phyloP scores from a whole-genome alignment of 768 basidiomycete genomes.

The Termitomyces eurrhizus region DNA sequence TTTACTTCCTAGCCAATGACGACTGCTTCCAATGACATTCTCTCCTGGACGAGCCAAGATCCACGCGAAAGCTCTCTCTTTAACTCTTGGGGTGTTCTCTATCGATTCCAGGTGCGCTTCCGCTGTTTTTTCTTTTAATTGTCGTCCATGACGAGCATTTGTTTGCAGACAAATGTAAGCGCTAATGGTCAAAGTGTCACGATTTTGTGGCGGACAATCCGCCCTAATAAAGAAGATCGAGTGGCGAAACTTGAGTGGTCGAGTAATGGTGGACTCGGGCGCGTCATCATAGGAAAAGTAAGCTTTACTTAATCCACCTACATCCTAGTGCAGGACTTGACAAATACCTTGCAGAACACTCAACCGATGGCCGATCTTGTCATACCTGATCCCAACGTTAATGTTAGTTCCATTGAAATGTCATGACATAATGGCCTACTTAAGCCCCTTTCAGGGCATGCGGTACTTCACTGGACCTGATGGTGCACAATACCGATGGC shows the following conservation, averaged over 20 bases:
- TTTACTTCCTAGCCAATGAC: slow-evolving; percentile 36
- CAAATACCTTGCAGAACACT: slow-evolving; percentile 49
- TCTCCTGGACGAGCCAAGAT: slow-evolving; percentile 87
- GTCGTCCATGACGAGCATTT: slow-evolving; percentile 22
- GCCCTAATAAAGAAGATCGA: slow-evolving; percentile 82
- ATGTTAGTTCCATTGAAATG: slow-evolving; percentile 38
- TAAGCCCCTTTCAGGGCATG: slow-evolving; percentile 38
- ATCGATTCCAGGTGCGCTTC: slow-evolving; percentile 68
- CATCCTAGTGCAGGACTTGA: slow-evolving; percentile 19
- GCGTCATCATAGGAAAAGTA: slow-evolving; percentile 84
- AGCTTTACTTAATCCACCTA: slow-evolving; percentile 13
- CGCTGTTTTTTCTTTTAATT: slow-evolving; percentile 12
- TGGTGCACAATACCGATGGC: slow-evolving; percentile 77
- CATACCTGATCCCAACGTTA: slow-evolving; percentile 58
- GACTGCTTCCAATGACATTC: slow-evolving; percentile 58
- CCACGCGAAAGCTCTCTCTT: slow-evolving; percentile 81
- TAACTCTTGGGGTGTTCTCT: slow-evolving; percentile 76
- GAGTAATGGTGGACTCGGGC: slow-evolving; percentile 76
- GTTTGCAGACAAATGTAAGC: slow-evolving; percentile 57
- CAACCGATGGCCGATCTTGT: slow-evolving; percentile 83
- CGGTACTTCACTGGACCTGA: slow-evolving; percentile 82
- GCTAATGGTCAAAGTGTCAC: slow-evolving; percentile 68
- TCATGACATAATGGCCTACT: slow-evolving; percentile 10
- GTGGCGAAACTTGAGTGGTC: slow-evolving; percentile 89
- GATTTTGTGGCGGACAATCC: slow-evolving; percentile 76